These are phyloP conservation scores for Collybia mongolica DNA, from an alignment of 768 basidiomycete species.

Conservation along the genomic window DNA sequence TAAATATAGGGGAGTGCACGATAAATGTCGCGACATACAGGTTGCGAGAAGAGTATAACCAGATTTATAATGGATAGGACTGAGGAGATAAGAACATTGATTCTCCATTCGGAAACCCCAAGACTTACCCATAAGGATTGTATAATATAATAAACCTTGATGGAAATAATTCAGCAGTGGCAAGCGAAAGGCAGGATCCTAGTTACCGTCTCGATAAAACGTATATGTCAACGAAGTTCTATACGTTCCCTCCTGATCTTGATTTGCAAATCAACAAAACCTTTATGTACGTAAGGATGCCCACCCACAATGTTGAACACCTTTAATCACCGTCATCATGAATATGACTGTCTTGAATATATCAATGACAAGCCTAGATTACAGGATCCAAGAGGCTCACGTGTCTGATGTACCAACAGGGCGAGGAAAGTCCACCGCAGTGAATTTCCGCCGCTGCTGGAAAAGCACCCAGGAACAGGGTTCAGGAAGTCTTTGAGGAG, in stretches of 20 bases:
- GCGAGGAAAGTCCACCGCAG: neutral
- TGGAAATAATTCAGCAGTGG: neutral
- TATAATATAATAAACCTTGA: neutral
- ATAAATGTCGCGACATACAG: neutral
- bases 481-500: neutral
- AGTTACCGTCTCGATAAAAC: neutral
- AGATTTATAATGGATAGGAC: slow-evolving; percentile 1
- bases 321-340: slow-evolving; percentile 1
- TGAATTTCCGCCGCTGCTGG: neutral
- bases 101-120: no score
- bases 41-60: neutral
- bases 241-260: neutral
- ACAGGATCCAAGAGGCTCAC: neutral
- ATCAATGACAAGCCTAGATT: neutral
- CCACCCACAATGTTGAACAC: neutral
- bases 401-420: neutral
- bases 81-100: neutral
- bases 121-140: neutral
- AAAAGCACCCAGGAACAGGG: neutral
- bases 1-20: no score
- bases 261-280: neutral
- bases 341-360: neutral
- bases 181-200: neutral
- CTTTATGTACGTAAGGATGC: neutral
- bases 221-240: neutral